Conservation (phyloP, 331 rosid genomes). For the Erythrophleum ivorense region DNA sequence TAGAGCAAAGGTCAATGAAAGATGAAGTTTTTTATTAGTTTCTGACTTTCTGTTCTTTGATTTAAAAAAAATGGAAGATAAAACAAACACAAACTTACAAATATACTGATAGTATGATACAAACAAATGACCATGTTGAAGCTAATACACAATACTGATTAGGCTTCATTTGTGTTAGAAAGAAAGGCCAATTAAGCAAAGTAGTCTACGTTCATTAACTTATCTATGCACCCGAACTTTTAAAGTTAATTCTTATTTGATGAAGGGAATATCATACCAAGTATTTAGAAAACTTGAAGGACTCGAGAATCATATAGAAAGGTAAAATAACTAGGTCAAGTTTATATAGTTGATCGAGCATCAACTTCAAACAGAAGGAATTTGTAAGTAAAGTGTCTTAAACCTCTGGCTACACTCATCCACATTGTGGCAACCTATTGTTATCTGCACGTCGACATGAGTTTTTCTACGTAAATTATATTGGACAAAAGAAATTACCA, state of each 20-base stretch:
- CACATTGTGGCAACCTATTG: conserved; percentile 22
- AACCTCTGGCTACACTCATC: not conserved
- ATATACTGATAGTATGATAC: not conserved
- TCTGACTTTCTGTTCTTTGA: not conserved
- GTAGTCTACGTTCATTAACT: not conserved
- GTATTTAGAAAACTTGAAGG: not conserved
- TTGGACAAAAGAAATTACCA: not conserved
- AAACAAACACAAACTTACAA: conserved; percentile 1
- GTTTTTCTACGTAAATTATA: conserved; percentile 36
- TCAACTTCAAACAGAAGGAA: not conserved
- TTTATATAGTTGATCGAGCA: not conserved
- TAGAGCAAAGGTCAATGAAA: conserved; percentile 9
- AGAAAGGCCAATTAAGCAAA: not conserved
- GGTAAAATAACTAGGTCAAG: not conserved
- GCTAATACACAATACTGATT: not conserved
- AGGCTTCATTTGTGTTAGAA: not conserved
- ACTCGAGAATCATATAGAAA: not conserved
- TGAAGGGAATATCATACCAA: not conserved
- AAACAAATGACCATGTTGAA: conserved; percentile 16
- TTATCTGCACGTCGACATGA: conserved; percentile 24
- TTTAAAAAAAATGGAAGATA: not conserved
- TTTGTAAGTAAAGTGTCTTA: not conserved
- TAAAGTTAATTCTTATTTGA: not conserved
- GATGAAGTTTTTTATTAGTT: not conserved
- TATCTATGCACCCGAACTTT: conserved; percentile 1